Evolutionary conservation across 306 rosid species (phyloP).

Genomic region (Vicia faba): DNA sequence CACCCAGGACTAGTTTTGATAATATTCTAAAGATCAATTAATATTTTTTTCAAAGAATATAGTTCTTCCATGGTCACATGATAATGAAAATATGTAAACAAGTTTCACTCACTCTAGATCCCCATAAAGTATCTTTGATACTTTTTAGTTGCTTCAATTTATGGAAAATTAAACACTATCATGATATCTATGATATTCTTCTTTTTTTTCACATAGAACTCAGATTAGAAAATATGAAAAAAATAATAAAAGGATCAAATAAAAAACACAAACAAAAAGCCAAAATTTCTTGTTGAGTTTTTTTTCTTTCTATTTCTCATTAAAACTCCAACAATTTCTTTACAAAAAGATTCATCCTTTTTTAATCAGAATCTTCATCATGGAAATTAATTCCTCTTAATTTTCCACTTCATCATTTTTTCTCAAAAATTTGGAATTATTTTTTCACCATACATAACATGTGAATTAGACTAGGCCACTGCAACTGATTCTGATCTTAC

Average conservation of each 20-base stretch:
- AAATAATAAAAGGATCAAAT: conserved; percentile 10
- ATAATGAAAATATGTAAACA: conserved; percentile 7
- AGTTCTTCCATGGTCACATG: conserved; percentile 8
- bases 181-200: conserved; percentile 20
- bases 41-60: neutral
- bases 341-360: conserved; percentile 45
- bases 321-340: conserved; percentile 34
- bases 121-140: conserved; percentile 21
- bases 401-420: conserved; percentile 10
- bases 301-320: conserved; percentile 7
- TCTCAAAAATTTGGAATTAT: conserved; percentile 33
- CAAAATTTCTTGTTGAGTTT: conserved; percentile 47
- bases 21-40: neutral
- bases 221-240: neutral
- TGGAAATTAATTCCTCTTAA: conserved; percentile 25
- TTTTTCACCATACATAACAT: conserved; percentile 4
- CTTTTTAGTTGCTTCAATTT: conserved; percentile 30
- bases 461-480: conserved; percentile 72
- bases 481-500: conserved; percentile 71
- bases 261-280: neutral
- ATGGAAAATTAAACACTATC: neutral
- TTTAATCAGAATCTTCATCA: conserved; percentile 43
- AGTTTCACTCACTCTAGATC: conserved; percentile 20
- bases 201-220: neutral
- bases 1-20: neutral